A percentile compares a stretch with the other conserved stretches of the same genome.
Conservation (phyloP, 805 yeast genomes). For the Starmerella scarabaei region DNA sequence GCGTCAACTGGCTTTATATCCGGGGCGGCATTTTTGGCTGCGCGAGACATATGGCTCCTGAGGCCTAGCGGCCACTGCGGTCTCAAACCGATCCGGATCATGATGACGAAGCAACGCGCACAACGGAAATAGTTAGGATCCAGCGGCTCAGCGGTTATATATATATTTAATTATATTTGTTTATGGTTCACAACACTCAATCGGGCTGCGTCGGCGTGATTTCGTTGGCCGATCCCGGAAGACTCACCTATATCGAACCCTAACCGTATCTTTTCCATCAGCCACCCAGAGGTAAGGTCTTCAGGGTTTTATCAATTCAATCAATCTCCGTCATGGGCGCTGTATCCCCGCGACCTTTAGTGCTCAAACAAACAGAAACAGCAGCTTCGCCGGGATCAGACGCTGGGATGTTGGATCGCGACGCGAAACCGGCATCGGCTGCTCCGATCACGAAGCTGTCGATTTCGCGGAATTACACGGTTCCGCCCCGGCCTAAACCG, state of each 20-base stretch:
- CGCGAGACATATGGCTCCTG: slow-evolving; percentile 20
- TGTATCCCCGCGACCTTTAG: slow-evolving; percentile 11
- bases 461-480: slow-evolving; percentile 69
- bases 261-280: slow-evolving; percentile 21
- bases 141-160: too few relatives aligned
- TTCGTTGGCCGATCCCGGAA: neutral
- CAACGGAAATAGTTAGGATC: too few relatives aligned
- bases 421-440: neutral
- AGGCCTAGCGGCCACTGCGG: neutral
- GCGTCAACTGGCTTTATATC: neutral
- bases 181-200: too few relatives aligned
- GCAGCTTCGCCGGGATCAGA: slow-evolving; percentile 1
- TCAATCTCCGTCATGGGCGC: slow-evolving; percentile 6
- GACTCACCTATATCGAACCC: too few relatives aligned
- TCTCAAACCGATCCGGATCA: neutral
- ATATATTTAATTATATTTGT: too few relatives aligned
- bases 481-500: slow-evolving; percentile 71
- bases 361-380: too few relatives aligned
- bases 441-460: slow-evolving; percentile 19
- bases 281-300: neutral
- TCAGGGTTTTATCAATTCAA: slow-evolving; percentile 1
- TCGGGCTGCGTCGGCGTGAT: too few relatives aligned
- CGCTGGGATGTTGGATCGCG: neutral
- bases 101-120: neutral
- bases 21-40: slow-evolving; percentile 21